These are phyloP conservation scores for Leptosphaerulina australis DNA, from an alignment of 2,329 filamentous ascomycete species.

Conservation along the genomic window DNA sequence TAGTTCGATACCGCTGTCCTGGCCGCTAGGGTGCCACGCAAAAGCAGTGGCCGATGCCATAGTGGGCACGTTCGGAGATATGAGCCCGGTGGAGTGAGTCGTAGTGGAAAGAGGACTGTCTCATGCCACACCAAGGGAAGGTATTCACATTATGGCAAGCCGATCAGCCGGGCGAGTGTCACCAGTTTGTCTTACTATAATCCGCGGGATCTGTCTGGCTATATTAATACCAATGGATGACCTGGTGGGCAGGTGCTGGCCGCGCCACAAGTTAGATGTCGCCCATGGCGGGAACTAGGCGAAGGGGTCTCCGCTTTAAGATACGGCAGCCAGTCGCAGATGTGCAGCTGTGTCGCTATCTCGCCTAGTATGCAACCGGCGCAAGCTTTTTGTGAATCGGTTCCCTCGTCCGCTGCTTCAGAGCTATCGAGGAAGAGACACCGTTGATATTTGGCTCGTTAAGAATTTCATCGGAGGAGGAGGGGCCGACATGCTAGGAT, in stretches of 20 bases:
- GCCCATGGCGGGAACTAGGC: conserved; percentile 11
- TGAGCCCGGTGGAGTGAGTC: neutral
- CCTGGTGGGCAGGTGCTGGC: conserved; percentile 12
- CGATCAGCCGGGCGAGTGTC: conserved; percentile 1
- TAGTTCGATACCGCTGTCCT: conserved; percentile 16
- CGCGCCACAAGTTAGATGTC: conserved; percentile 6
- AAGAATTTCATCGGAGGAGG: neutral
- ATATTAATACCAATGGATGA: conserved; percentile 1
- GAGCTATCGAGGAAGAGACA: neutral
- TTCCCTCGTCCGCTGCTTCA: conserved; percentile 11
- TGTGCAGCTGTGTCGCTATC: conserved; percentile 2
- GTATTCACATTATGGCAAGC: conserved; percentile 1
- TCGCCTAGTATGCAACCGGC: conserved; percentile 8
- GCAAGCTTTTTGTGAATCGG: conserved; percentile 1
- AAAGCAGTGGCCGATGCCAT: conserved; percentile 1
- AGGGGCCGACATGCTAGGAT: conserved; percentile 2
- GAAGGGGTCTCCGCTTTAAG: conserved; percentile 11
- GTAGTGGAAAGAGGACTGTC: neutral
- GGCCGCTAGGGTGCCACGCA: conserved; percentile 3
- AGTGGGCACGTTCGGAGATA: neutral
- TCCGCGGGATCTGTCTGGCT: conserved; percentile 9
- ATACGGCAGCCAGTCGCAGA: conserved; percentile 3
- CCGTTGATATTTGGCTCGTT: conserved; percentile 1
- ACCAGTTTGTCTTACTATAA: neutral
- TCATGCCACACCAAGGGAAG: neutral